These are phyloP conservation scores for Plasmopara muralis DNA, from an alignment of 352 stramenopile species.

Conservation along the genomic window DNA sequence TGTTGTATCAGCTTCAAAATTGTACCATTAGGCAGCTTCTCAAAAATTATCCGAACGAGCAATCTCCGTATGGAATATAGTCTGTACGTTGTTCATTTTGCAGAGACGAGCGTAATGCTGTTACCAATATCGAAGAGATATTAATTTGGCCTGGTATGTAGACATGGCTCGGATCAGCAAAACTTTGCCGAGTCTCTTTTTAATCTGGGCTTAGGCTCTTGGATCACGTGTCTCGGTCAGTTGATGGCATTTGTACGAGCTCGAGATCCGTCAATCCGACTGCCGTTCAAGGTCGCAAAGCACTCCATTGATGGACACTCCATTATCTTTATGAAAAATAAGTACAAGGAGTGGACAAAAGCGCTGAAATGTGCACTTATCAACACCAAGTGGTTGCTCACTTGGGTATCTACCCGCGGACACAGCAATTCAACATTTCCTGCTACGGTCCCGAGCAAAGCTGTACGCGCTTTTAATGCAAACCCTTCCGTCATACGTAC, in stretches of 20 bases:
- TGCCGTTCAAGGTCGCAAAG: slow-evolving; percentile 80
- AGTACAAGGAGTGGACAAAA: slow-evolving; percentile 81
- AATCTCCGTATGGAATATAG: slow-evolving; percentile 78
- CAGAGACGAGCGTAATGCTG: slow-evolving; percentile 2
- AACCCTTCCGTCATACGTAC: slow-evolving; percentile 10
- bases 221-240: slow-evolving; percentile 70
- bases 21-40: slow-evolving; percentile 80
- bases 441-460: slow-evolving; percentile 11
- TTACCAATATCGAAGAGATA: slow-evolving; percentile 9
- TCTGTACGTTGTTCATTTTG: slow-evolving; percentile 41
- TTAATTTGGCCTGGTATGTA: slow-evolving; percentile 27
- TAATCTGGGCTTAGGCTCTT: slow-evolving; percentile 77
- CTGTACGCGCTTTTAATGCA: slow-evolving; percentile 13
- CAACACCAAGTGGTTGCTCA: slow-evolving; percentile 82
- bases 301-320: slow-evolving; percentile 63
- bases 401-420: slow-evolving; percentile 46
- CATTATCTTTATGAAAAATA: slow-evolving; percentile 74
- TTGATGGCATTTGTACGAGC: slow-evolving; percentile 50
- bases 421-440: slow-evolving; percentile 15
- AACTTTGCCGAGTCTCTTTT: slow-evolving; percentile 82
- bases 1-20: slow-evolving; percentile 64
- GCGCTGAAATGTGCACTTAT: slow-evolving; percentile 80
- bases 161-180: slow-evolving; percentile 77
- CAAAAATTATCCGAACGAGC: slow-evolving; percentile 76
- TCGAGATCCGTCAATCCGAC: slow-evolving; percentile 47